phyloP scores from a whole-genome alignment of 2,329 filamentous ascomycete species.

The Helotiales sp. region DNA sequence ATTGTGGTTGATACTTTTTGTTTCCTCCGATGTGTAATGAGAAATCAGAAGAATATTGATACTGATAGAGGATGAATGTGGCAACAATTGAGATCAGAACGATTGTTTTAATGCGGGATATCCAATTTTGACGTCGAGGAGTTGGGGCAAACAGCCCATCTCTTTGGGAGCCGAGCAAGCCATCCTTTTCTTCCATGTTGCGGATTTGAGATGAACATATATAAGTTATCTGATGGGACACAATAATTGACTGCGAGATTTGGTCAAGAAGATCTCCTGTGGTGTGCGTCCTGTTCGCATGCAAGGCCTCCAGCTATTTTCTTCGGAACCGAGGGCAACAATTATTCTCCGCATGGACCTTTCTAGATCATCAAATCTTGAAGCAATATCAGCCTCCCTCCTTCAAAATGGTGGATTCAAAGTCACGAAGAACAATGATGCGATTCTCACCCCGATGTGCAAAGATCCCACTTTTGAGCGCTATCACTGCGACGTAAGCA shows the following conservation, averaged over 20 bases:
- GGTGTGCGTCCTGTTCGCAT: too few species aligned
- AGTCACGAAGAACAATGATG: background rate
- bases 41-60: background rate
- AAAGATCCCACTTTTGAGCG: background rate
- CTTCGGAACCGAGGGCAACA: too few species aligned
- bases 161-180: background rate
- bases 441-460: background rate
- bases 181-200: background rate
- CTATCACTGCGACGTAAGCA: background rate
- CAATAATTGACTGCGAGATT: background rate
- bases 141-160: background rate
- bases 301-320: too few species aligned
- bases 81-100: background rate
- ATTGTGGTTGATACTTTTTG: background rate
- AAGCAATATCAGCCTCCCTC: too few species aligned
- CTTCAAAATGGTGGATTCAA: background rate
- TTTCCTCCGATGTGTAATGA: background rate
- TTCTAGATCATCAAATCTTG: too few species aligned
- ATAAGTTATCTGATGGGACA: background rate
- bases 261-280: too few species aligned
- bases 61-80: background rate
- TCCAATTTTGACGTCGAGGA: background rate
- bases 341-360: too few species aligned
- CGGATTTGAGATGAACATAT: background rate
- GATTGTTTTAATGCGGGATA: background rate